These are phyloP conservation scores for Quercus agrifolia DNA, from an alignment of 306 rosid species.

Conservation along the genomic window DNA sequence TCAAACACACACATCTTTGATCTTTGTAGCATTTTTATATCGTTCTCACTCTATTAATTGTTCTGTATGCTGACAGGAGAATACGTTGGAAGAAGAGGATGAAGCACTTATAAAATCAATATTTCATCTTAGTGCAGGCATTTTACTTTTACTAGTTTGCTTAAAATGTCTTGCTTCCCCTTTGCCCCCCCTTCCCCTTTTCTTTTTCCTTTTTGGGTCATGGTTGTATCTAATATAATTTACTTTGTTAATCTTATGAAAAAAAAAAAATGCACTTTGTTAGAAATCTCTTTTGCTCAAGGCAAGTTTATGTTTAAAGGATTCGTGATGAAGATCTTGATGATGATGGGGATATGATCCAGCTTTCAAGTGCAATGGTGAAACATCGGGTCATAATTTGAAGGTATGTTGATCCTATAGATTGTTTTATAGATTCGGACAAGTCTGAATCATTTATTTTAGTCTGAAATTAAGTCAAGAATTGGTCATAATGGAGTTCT, in stretches of 20 bases:
- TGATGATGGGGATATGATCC: constrained; percentile 30
- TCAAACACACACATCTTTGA: no score
- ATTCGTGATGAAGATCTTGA: constrained; percentile 72
- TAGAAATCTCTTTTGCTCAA: constrained; percentile 29
- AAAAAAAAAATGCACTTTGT: no score
- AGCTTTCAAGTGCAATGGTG: constrained; percentile 26
- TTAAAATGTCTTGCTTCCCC: neutral
- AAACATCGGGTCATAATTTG: constrained; percentile 27
- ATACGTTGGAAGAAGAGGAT: constrained; percentile 79
- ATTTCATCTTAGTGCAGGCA: constrained; percentile 43
- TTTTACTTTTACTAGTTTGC: neutral
- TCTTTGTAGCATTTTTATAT: neutral
- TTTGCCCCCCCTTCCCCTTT: neutral
- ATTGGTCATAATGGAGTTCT: no score
- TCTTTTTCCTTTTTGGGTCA: neutral
- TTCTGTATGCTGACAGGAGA: constrained; percentile 46
- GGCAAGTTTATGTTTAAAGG: constrained; percentile 38
- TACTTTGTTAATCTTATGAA: neutral
- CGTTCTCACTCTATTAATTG: neutral
- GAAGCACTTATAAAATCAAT: constrained; percentile 70
- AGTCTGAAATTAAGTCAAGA: no score
- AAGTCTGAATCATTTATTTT: no score
- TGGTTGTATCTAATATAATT: neutral
- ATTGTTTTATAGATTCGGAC: no score
- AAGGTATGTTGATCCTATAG: constrained; percentile 41